phyloP scores from a whole-genome alignment of 805 yeast genomes.

The Candida verbasci region DNA sequence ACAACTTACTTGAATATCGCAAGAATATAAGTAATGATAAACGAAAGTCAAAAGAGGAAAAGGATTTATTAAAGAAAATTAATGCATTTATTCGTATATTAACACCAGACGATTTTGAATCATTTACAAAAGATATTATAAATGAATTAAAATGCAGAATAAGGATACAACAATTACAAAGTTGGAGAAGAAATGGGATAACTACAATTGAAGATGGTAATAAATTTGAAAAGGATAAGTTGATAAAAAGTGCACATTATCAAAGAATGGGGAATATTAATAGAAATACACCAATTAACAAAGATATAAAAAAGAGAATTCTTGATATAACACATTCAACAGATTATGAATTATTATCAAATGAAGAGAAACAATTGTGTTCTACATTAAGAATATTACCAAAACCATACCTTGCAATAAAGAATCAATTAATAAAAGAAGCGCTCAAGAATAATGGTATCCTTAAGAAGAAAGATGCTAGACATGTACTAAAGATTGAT shows the following conservation, averaged over 20 bases:
- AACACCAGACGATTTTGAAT: slow-evolving; percentile 76
- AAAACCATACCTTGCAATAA: slow-evolving; percentile 89
- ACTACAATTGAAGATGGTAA: slow-evolving; percentile 77
- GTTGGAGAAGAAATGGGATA: slow-evolving; percentile 88
- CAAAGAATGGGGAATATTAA: slow-evolving; percentile 46
- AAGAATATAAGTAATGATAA: slow-evolving; percentile 79
- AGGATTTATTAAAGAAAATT: slow-evolving; percentile 69
- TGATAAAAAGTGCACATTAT: slow-evolving; percentile 56
- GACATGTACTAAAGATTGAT: slow-evolving; percentile 80
- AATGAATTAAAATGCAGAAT: slow-evolving; percentile 75
- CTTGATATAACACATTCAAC: slow-evolving; percentile 72
- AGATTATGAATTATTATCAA: slow-evolving; percentile 76
- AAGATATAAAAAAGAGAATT: slow-evolving; percentile 42
- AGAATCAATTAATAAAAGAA: slow-evolving; percentile 84
- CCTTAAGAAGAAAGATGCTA: slow-evolving; percentile 78
- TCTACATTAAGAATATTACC: slow-evolving; percentile 81
- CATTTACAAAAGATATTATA: slow-evolving; percentile 66
- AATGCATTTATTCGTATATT: slow-evolving; percentile 80
- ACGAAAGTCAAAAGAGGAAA: slow-evolving; percentile 82
- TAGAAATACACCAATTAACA: slow-evolving; percentile 32
- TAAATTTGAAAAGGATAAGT: slow-evolving; percentile 85
- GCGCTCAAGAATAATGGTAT: slow-evolving; percentile 80
- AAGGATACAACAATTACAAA: slow-evolving; percentile 85
- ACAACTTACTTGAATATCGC: slow-evolving; percentile 79
- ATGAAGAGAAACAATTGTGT: slow-evolving; percentile 87